Conservation (phyloP, 257 asterid species). For the Nicotiana noctiflora region DNA sequence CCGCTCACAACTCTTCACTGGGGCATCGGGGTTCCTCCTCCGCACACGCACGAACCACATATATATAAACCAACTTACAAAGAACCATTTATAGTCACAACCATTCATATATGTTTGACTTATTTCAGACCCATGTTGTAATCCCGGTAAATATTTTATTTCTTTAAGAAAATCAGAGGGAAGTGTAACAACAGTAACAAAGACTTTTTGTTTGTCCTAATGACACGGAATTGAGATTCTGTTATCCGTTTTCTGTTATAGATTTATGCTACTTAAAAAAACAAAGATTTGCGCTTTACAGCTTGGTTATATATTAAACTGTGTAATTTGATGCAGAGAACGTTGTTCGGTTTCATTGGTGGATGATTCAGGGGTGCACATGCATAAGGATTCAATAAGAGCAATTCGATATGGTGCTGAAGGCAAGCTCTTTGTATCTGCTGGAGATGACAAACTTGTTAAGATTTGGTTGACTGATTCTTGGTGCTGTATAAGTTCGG, state of each 20-base stretch:
- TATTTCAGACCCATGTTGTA: background rate
- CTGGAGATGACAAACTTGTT: conserved; percentile 91
- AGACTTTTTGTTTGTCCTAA: background rate
- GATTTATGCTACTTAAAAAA: too few species aligned
- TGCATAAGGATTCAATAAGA: conserved; percentile 69
- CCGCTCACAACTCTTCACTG: too few species aligned
- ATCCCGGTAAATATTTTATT: background rate
- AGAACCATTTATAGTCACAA: too few species aligned
- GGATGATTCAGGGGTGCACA: conserved; percentile 44
- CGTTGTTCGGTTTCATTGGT: conserved; percentile 36
- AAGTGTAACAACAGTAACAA: background rate
- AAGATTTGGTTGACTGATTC: conserved; percentile 69
- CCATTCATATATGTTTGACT: background rate
- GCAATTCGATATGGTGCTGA: conserved; percentile 64
- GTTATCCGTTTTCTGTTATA: too few species aligned
- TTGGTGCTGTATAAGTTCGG: conserved; percentile 66
- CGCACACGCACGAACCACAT: too few species aligned
- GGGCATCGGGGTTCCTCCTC: too few species aligned
- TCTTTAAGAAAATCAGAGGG: background rate
- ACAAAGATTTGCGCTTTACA: background rate
- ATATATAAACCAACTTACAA: too few species aligned
- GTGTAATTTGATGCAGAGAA: conserved; percentile 32
- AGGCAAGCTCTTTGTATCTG: conserved; percentile 72
- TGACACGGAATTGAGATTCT: too few species aligned
- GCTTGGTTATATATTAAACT: background rate